Percentiles rank a stretch among this genome's conserved stretches.
Evolutionary conservation across 2,329 filamentous ascomycete species (phyloP).

Genomic region (Pezicula rhizophila): DNA sequence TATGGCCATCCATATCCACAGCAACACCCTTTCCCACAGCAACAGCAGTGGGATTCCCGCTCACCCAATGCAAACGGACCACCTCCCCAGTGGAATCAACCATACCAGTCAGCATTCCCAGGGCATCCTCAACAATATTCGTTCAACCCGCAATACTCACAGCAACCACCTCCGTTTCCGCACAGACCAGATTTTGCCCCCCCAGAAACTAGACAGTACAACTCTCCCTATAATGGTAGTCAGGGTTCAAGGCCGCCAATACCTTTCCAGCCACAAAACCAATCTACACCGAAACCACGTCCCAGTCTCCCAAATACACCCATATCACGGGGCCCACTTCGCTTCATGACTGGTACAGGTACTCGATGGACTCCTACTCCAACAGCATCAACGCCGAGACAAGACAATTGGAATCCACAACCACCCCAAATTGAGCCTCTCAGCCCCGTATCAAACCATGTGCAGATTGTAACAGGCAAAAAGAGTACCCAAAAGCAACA

Average conservation of each 20-base stretch:
- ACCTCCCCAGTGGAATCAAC: constrained; percentile 15
- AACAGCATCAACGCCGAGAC: constrained; percentile 51
- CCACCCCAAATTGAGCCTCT: constrained; percentile 54
- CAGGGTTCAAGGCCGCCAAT: constrained; percentile 15
- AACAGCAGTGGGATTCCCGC: constrained; percentile 5
- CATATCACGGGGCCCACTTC: constrained; percentile 7
- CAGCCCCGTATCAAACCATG: constrained; percentile 43
- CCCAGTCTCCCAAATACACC: constrained; percentile 22
- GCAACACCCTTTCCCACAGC: constrained; percentile 38
- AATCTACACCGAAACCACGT: constrained; percentile 10
- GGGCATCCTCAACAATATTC: constrained; percentile 4
- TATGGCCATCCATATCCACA: constrained; percentile 14
- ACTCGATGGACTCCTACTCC: constrained; percentile 54
- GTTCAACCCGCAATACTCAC: constrained; percentile 1
- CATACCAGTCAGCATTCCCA: constrained; percentile 12
- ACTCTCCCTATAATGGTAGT: constrained; percentile 26
- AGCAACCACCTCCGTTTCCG: constrained; percentile 13
- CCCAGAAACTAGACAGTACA: constrained; percentile 24
- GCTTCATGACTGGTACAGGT: constrained; percentile 30
- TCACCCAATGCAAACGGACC: constrained; percentile 15
- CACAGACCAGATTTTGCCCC: constrained; percentile 15
- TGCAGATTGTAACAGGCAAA: constrained; percentile 27
- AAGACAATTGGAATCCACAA: constrained; percentile 28
- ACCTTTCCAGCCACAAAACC: constrained; percentile 3
- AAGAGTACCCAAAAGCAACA: constrained; percentile 16